Percentiles rank a stretch among this genome's conserved stretches.
phyloP scores from a whole-genome alignment of 345 rosid species.

The Clausena lansium region DNA sequence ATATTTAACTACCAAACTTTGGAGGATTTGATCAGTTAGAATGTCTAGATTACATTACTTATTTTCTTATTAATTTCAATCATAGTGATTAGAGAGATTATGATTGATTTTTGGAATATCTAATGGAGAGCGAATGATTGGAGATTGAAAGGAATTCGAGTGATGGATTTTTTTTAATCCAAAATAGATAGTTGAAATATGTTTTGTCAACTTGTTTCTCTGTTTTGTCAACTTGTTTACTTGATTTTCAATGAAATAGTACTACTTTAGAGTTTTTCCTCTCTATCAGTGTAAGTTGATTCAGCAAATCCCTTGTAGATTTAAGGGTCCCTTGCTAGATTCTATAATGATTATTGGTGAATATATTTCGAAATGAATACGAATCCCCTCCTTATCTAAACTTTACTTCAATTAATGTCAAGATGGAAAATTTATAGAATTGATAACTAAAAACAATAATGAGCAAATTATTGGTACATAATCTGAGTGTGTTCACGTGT shows the following conservation, averaged over 20 bases:
- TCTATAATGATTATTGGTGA: background rate
- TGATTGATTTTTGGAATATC: background rate
- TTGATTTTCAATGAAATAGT: background rate
- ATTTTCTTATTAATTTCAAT: background rate
- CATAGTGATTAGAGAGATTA: background rate
- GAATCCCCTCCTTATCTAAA: background rate
- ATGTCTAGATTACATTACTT: background rate
- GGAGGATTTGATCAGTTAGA: slow-evolving; percentile 9
- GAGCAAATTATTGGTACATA: background rate
- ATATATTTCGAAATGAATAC: background rate
- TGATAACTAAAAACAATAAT: background rate
- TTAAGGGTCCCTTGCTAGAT: slow-evolving; percentile 8
- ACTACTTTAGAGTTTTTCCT: background rate
- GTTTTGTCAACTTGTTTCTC: background rate
- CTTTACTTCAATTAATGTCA: background rate
- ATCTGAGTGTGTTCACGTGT: background rate
- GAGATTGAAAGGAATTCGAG: background rate
- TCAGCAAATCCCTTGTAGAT: slow-evolving; percentile 1
- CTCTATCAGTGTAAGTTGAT: background rate
- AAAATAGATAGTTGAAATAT: background rate
- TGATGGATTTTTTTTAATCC: background rate
- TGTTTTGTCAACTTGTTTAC: background rate
- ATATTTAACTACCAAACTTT: slow-evolving; percentile 1
- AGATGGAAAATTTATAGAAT: background rate
- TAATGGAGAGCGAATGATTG: background rate